Evolutionary conservation across 306 rosid genomes (phyloP), one percentile per base, ranked within the genome.

Genomic region (Rosa multiflora): DNA sequence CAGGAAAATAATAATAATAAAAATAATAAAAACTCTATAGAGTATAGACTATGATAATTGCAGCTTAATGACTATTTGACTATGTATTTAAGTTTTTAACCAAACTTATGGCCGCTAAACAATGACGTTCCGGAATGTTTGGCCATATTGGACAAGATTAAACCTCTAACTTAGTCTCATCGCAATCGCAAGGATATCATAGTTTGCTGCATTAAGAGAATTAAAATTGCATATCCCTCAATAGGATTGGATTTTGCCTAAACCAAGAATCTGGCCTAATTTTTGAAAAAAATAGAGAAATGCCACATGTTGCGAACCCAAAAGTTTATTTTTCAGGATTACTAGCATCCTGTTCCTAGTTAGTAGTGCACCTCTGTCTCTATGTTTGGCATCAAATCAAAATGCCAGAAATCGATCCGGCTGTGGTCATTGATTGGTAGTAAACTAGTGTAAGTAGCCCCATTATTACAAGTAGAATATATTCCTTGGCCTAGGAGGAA

Each of bases 391-490:
- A 63, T 63, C 29, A 63, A 63, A 63, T 43, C 6, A 23, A 26
- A 61, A 61, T 2, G 62, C 37, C 8, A 59, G 7, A 59, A 55
- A 6, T 20, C 26, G 8, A 17, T 52, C 8, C 5, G 37, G 26
- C 0, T 20, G 17, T 59, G 66, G 66, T 10, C 66, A 59, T 5
- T 15, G 68, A 12, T 63, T 63, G 68, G 40, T 63, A 13, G 42
- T 63, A 63, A 63, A 29, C 68, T 26, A 59, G 40, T 62, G 66
- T 21, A 59, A 26, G 5, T 59, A 63, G 69, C 1, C 5, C 10
- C 9, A 32, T 6, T 64, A 21, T 66, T 14, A 53, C 73, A 1
- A 14, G 79, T 6, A 78, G 87, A 83, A 86, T 83, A 83, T 69
- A 72, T 86, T 70, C 86, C 48, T 26, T 8, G 62, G 62, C 12